These are phyloP conservation scores for Botryotinia calthae DNA, from an alignment of 2,329 filamentous ascomycete species.

Conservation along the genomic window DNA sequence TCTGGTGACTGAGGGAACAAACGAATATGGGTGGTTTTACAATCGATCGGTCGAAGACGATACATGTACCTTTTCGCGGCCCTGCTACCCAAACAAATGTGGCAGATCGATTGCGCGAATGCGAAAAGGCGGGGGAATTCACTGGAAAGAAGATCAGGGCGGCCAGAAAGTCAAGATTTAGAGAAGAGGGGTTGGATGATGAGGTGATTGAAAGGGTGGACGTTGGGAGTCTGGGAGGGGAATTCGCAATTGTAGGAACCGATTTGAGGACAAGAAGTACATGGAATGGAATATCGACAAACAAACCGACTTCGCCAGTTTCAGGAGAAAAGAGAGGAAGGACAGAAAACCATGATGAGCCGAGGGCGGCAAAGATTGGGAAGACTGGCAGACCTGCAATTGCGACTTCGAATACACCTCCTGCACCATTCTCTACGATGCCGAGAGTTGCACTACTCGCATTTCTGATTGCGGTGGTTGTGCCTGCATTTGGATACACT, in stretches of 20 bases:
- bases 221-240: slow-evolving; percentile 8
- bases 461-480: slow-evolving; percentile 50
- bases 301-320: neutral
- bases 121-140: neutral
- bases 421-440: slow-evolving; percentile 43
- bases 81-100: neutral
- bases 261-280: neutral
- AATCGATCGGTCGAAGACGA: slow-evolving; percentile 17
- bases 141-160: neutral
- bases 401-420: slow-evolving; percentile 45
- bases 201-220: slow-evolving; percentile 21
- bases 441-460: slow-evolving; percentile 49
- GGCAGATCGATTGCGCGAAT: slow-evolving; percentile 9
- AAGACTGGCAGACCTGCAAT: slow-evolving; percentile 42
- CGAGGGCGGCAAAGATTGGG: neutral
- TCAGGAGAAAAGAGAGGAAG: neutral
- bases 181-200: slow-evolving; percentile 36
- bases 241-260: neutral
- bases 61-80: slow-evolving; percentile 13
- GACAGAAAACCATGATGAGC: neutral
- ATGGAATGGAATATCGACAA: neutral
- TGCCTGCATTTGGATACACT: slow-evolving; percentile 46
- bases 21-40: slow-evolving; percentile 12
- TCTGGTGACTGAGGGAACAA: neutral
- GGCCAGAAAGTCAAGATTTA: slow-evolving; percentile 20